Evolutionary conservation across 1,284 basidiomycete genomes (phyloP).

Genomic region (Apiotrichum gamsii): DNA sequence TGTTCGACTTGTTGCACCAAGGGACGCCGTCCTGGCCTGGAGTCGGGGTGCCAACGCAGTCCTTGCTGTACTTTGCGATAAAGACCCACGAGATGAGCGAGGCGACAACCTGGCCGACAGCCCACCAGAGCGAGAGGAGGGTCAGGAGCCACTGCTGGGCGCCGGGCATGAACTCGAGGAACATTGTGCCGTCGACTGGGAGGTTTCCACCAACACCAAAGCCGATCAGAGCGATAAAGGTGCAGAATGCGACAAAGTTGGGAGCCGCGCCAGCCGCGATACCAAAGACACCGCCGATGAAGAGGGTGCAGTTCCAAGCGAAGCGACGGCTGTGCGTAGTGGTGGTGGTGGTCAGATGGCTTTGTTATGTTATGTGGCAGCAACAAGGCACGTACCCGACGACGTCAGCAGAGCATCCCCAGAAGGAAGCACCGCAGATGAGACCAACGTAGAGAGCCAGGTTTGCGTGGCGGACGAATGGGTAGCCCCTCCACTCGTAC

Average conservation of each 20-base stretch:
- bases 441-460: constrained; percentile 58
- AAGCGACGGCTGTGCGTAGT: constrained; percentile 51
- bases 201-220: constrained; percentile 58
- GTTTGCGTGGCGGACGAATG: constrained; percentile 39
- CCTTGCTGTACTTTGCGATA: constrained; percentile 18
- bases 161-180: constrained; percentile 55
- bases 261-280: constrained; percentile 55
- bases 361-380: too few species aligned
- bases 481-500: constrained; percentile 27
- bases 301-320: constrained; percentile 58
- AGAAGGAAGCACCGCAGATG: constrained; percentile 56
- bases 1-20: constrained; percentile 50
- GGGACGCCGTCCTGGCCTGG: constrained; percentile 22
- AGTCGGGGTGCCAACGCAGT: neutral
- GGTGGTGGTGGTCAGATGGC: too few species aligned
- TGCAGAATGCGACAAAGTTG: constrained; percentile 49
- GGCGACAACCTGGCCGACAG: constrained; percentile 52
- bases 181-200: constrained; percentile 57
- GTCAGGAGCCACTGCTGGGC: constrained; percentile 60
- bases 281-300: constrained; percentile 57
- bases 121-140: constrained; percentile 62
- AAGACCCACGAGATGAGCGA: constrained; percentile 50
- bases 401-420: constrained; percentile 49
- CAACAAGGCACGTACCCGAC: constrained; percentile 36
- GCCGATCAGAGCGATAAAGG: constrained; percentile 48